A percentile compares a stretch with the other conserved stretches of the same genome.
Conservation (phyloP, 2,329 filamentous ascomycete species). For the Aquanectria penicillioides region DNA sequence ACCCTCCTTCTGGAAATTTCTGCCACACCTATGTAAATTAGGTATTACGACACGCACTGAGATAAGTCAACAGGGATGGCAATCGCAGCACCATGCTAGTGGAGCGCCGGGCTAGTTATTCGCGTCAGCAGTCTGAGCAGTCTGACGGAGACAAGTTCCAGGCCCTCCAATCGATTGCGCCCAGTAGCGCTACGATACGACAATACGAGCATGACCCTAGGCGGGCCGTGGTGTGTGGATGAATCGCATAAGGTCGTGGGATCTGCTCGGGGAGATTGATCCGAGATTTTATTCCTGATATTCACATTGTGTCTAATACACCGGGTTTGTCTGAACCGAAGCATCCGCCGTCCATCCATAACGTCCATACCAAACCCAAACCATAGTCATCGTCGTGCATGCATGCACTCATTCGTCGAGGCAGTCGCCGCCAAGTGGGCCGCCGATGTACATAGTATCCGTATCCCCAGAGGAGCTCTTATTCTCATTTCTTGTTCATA, state of each 20-base stretch:
- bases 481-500: conserved; percentile 65
- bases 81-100: conserved; percentile 1
- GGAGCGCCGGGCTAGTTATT: conserved; percentile 14
- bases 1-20: conserved; percentile 21
- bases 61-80: conserved; percentile 5
- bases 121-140: conserved; percentile 5
- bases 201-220: conserved; percentile 23
- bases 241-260: conserved; percentile 4
- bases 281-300: conserved; percentile 4
- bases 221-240: background rate
- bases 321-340: conserved; percentile 21
- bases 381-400: too few species aligned
- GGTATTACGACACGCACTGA: conserved; percentile 11
- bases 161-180: too few species aligned
- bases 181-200: too few species aligned
- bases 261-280: conserved; percentile 9
- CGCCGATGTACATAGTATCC: too few species aligned
- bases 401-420: conserved; percentile 34
- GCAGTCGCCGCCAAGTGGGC: background rate
- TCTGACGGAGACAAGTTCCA: too few species aligned
- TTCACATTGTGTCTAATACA: conserved; percentile 24
- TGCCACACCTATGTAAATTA: background rate
- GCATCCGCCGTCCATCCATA: conserved; percentile 22
- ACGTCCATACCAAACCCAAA: too few species aligned
- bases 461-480: conserved; percentile 30